Percentiles rank a stretch among this genome's conserved stretches.
These are phyloP conservation scores for Penicillium goetzii DNA, from an alignment of 495 filamentous ascomycete species.

Conservation along the genomic window DNA sequence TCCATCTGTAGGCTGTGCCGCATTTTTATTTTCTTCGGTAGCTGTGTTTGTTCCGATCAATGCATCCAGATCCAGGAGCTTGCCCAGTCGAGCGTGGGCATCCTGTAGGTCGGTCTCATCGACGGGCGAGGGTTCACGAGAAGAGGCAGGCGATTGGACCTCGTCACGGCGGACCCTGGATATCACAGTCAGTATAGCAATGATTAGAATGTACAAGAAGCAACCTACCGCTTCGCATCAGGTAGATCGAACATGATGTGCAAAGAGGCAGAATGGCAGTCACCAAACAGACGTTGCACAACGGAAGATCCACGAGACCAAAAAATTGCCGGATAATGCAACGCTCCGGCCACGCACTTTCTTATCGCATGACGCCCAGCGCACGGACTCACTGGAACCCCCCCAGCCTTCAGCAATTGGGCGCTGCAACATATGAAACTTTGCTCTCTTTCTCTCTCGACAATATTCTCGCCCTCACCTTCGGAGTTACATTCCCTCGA, in stretches of 20 bases:
- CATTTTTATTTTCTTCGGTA: constrained; percentile 8
- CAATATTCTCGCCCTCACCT: constrained; percentile 4
- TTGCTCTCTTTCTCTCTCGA: constrained; percentile 5
- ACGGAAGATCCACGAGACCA: background rate
- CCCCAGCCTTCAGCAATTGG: constrained; percentile 17
- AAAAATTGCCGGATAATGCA: constrained; percentile 11
- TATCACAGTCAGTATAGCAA: constrained; percentile 13
- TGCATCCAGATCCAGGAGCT: constrained; percentile 45
- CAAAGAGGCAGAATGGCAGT: background rate
- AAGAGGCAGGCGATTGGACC: constrained; percentile 40
- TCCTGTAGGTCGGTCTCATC: constrained; percentile 40
- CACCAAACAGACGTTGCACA: background rate
- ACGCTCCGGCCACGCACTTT: constrained; percentile 35
- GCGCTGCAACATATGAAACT: background rate
- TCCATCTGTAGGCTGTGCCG: background rate
- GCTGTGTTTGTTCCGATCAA: constrained; percentile 18
- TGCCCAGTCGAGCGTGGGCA: constrained; percentile 43
- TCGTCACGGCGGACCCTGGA: constrained; percentile 50
- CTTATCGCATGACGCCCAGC: constrained; percentile 33
- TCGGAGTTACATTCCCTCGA: constrained; percentile 14
- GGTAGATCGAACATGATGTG: constrained; percentile 48
- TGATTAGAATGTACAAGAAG: background rate
- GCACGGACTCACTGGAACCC: constrained; percentile 34
- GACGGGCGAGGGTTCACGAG: constrained; percentile 38
- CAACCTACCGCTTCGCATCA: constrained; percentile 45